These are phyloP conservation scores for Cryphonectria japonica DNA, from an alignment of 2,329 filamentous ascomycete species.

Conservation along the genomic window DNA sequence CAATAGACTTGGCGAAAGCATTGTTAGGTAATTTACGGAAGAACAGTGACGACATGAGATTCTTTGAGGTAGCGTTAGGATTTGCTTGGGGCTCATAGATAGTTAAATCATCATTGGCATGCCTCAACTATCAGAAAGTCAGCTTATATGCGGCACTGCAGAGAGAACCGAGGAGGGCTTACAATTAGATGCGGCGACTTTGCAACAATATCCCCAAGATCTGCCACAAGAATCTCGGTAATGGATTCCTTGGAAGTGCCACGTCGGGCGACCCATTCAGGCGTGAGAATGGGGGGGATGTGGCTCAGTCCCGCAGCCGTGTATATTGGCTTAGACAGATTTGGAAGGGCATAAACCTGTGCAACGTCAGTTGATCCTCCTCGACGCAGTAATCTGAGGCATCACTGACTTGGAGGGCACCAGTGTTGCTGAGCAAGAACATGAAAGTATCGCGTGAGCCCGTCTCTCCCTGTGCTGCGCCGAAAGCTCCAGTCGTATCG, in stretches of 20 bases:
- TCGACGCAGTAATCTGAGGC: neutral
- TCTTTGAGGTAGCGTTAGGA: conserved; percentile 41
- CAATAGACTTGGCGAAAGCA: conserved; percentile 62
- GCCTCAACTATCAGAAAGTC: conserved; percentile 63
- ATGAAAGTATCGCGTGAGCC: conserved; percentile 62
- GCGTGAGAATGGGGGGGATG: conserved; percentile 74
- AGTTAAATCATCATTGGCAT: conserved; percentile 78
- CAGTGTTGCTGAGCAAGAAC: conserved; percentile 77
- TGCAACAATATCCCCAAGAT: conserved; percentile 76
- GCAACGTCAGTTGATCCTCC: conserved; percentile 24
- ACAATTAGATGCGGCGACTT: conserved; percentile 82
- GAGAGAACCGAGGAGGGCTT: conserved; percentile 41
- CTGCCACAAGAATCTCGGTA: conserved; percentile 79
- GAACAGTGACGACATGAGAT: conserved; percentile 63
- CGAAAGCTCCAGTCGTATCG: conserved; percentile 64
- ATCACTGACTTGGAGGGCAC: conserved; percentile 70
- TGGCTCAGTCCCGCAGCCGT: conserved; percentile 77
- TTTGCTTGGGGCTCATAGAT: conserved; percentile 81
- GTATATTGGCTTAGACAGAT: conserved; percentile 73
- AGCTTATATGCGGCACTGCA: neutral
- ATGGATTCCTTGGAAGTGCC: conserved; percentile 73
- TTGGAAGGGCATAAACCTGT: conserved; percentile 76
- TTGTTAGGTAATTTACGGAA: conserved; percentile 79
- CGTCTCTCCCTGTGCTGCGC: conserved; percentile 45
- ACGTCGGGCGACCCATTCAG: conserved; percentile 71